phyloP scores from a whole-genome alignment of 176 grass and related monocot genomes.

The Triticum monococcum region DNA sequence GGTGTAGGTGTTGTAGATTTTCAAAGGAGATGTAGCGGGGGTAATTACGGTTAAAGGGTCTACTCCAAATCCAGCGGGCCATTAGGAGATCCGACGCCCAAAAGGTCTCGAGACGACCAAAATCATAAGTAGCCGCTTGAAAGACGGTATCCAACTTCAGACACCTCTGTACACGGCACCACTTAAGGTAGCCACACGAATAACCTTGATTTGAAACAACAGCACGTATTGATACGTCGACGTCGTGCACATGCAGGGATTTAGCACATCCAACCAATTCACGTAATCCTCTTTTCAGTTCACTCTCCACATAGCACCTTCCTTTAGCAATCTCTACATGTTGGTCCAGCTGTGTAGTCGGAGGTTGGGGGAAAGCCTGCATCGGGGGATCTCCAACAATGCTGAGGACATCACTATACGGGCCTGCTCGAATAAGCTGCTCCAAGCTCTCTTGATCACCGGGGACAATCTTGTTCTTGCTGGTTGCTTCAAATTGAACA shows the following conservation, averaged over 20 bases:
- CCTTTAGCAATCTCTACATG: slow-evolving; percentile 2
- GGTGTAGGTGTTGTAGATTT: no score
- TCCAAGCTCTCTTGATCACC: no score
- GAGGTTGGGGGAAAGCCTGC: background rate
- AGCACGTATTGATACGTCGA: background rate
- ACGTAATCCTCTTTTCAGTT: background rate
- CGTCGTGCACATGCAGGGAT: background rate
- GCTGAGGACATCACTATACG: background rate
- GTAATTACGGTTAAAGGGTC: no score
- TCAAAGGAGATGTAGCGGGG: no score
- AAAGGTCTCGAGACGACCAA: no score
- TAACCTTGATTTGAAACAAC: no score
- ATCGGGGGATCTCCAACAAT: background rate
- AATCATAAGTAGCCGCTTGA: no score
- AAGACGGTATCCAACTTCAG: background rate
- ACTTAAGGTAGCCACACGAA: background rate
- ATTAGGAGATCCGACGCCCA: no score
- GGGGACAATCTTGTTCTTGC: background rate
- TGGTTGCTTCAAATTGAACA: background rate
- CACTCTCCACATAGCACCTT: background rate
- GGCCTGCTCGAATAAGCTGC: background rate
- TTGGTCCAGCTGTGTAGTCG: background rate
- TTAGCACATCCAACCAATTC: background rate
- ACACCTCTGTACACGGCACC: background rate
- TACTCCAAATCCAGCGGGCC: no score